Conservation (phyloP, 1,139 yeast genomes). For the Magnusiomyces sp. region DNA sequence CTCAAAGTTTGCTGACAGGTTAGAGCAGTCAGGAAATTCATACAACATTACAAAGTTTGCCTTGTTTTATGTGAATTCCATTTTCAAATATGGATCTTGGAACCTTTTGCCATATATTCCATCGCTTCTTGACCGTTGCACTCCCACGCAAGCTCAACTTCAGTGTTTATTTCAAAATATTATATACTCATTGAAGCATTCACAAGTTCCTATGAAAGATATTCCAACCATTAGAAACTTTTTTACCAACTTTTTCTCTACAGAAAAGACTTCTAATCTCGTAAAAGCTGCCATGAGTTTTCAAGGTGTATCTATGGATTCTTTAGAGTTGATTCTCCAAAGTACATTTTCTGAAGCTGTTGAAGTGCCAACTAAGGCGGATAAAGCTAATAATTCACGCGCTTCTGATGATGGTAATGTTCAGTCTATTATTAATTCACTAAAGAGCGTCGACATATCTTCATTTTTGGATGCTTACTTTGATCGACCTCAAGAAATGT, state of each 20-base stretch:
- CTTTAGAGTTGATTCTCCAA: constrained; percentile 63
- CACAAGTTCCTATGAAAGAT: not conserved
- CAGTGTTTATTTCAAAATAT: not conserved
- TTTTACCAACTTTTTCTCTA: constrained; percentile 20
- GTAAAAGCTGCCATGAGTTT: constrained; percentile 39
- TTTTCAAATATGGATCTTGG: constrained; percentile 7
- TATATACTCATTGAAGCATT: not conserved
- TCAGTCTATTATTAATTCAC: not conserved
- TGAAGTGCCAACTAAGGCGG: constrained; percentile 4
- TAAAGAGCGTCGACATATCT: constrained; percentile 4
- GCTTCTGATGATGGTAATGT: not conserved
- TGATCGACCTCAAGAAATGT: constrained; percentile 23
- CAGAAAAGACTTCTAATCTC: constrained; percentile 32
- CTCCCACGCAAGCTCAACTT: not conserved
- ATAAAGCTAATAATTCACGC: not conserved
- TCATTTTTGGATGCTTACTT: constrained; percentile 38
- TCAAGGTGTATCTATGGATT: constrained; percentile 38
- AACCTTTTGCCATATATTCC: not conserved
- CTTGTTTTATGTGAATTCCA: constrained; percentile 24
- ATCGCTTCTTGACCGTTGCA: not conserved
- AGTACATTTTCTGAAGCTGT: constrained; percentile 34
- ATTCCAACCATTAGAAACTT: constrained; percentile 4
- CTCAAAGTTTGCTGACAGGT: constrained; percentile 7
- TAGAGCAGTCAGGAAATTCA: constrained; percentile 22
- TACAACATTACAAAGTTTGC: constrained; percentile 28